Percentiles rank a stretch among this genome's conserved stretches.
phyloP scores from a whole-genome alignment of 2,329 filamentous ascomycete genomes.

The Aspergillus aculeatinus region DNA sequence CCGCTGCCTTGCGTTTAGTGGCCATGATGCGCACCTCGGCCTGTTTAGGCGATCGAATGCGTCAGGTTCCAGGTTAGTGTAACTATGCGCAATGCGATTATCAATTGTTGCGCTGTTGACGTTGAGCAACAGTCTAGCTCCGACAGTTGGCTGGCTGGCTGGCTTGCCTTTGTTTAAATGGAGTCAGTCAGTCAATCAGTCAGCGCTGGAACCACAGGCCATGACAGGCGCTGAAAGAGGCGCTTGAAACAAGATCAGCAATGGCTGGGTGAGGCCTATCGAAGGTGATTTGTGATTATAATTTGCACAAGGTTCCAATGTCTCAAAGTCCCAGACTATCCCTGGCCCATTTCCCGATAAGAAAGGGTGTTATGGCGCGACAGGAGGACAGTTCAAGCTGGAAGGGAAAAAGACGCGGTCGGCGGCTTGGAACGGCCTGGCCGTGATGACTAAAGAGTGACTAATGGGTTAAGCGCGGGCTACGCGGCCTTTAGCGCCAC shows the following conservation, averaged over 20 bases:
- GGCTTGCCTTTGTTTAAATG: slow-evolving; percentile 9
- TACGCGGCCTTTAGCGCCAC: neutral
- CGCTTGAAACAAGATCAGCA: neutral
- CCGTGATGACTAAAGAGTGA: slow-evolving; percentile 8
- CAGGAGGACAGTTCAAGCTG: neutral
- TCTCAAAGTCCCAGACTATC: neutral
- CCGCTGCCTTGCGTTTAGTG: slow-evolving; percentile 84
- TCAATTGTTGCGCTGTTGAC: neutral
- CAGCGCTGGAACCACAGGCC: slow-evolving; percentile 6
- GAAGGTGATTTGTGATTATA: neutral
- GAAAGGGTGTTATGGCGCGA: neutral
- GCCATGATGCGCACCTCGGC: slow-evolving; percentile 62
- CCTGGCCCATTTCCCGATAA: slow-evolving; percentile 1
- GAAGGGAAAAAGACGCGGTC: slow-evolving; percentile 5
- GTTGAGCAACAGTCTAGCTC: neutral
- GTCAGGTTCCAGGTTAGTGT: neutral
- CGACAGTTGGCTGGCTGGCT: slow-evolving; percentile 1
- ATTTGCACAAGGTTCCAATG: neutral
- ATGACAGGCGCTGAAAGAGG: slow-evolving; percentile 11
- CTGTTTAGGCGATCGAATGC: neutral
- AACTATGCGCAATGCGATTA: neutral
- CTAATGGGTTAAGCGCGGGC: slow-evolving; percentile 18
- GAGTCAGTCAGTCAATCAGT: slow-evolving; percentile 17
- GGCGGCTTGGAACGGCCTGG: neutral
- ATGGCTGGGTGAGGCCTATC: neutral